A percentile compares a stretch with the other conserved stretches of the same genome.
These are phyloP conservation scores for Cicer bijugum DNA, from an alignment of 306 rosid genomes.

Conservation along the genomic window DNA sequence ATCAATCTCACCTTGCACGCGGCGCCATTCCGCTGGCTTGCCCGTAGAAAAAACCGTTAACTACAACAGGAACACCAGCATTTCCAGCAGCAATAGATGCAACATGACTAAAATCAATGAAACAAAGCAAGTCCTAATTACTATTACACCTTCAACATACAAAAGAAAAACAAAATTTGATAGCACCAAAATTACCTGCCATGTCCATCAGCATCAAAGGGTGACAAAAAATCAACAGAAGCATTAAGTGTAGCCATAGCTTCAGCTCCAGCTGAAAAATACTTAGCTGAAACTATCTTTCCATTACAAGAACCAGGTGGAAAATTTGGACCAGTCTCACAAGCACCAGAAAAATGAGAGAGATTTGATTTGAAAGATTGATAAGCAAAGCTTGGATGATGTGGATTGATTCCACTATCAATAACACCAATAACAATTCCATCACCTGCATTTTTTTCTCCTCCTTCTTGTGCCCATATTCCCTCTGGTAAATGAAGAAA, in stretches of 20 bases:
- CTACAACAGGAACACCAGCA: constrained; percentile 74
- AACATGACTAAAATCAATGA: constrained; percentile 68
- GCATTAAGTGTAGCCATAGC: constrained; percentile 62
- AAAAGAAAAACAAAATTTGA: neutral
- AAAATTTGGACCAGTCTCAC: constrained; percentile 70
- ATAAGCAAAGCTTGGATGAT: constrained; percentile 74
- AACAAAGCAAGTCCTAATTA: neutral
- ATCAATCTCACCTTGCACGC: constrained; percentile 60
- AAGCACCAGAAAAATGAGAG: constrained; percentile 57
- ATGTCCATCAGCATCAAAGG: constrained; percentile 82
- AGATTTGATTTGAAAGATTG: constrained; percentile 52
- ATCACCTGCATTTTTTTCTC: constrained; percentile 60
- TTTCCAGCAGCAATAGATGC: constrained; percentile 90
- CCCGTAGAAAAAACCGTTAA: constrained; percentile 70
- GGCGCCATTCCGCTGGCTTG: constrained; percentile 90
- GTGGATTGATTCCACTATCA: constrained; percentile 79
- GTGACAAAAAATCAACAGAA: constrained; percentile 82
- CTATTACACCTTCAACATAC: neutral
- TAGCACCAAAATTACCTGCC: constrained; percentile 65
- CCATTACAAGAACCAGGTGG: constrained; percentile 67
- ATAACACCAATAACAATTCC: constrained; percentile 79
- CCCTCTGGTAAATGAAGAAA: constrained; percentile 44
- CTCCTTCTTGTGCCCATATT: constrained; percentile 60
- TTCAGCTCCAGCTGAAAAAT: constrained; percentile 80
- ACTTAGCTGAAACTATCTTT: constrained; percentile 72